Conservation (phyloP, 2,329 filamentous ascomycete genomes). For the Hysterium pulicare region DNA sequence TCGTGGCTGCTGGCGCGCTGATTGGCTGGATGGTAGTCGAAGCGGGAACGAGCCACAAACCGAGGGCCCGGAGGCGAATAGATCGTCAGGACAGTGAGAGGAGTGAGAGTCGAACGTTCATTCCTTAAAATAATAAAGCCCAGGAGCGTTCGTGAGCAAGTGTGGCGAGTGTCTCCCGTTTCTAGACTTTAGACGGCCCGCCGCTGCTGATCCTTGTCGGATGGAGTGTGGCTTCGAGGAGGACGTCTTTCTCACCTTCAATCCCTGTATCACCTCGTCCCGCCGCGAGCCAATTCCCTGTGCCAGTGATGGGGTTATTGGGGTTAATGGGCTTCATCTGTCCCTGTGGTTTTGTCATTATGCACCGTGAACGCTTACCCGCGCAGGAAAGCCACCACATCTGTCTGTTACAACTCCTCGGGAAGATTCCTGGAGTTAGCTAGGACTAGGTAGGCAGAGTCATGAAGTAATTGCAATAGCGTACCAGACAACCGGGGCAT, state of each 20-base stretch:
- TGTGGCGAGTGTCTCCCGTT: conserved; percentile 35
- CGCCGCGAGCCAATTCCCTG: too few relatives aligned
- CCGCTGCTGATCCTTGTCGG: conserved; percentile 28
- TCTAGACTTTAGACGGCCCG: conserved; percentile 30
- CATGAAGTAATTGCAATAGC: too few relatives aligned
- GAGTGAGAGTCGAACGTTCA: background rate
- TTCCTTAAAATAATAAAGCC: background rate
- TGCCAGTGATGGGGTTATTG: conserved; percentile 10
- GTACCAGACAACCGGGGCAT: too few relatives aligned
- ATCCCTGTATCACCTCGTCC: background rate
- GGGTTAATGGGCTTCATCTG: too few relatives aligned
- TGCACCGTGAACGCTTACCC: too few relatives aligned
- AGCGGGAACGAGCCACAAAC: conserved; percentile 23
- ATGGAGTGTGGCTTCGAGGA: conserved; percentile 30
- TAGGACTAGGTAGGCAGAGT: too few relatives aligned
- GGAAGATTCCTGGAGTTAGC: too few relatives aligned
- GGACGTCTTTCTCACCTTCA: background rate
- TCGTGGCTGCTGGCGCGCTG: conserved; percentile 14
- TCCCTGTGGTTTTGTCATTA: too few relatives aligned
- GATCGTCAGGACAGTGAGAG: conserved; percentile 19
- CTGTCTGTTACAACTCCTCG: too few relatives aligned
- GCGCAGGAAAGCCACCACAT: too few relatives aligned
- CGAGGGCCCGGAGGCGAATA: conserved; percentile 35
- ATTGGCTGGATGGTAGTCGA: conserved; percentile 22
- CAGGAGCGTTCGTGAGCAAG: conserved; percentile 5